These are phyloP conservation scores for Aspergillus spinulosporus DNA, from an alignment of 2,329 filamentous ascomycete species.

Conservation along the genomic window DNA sequence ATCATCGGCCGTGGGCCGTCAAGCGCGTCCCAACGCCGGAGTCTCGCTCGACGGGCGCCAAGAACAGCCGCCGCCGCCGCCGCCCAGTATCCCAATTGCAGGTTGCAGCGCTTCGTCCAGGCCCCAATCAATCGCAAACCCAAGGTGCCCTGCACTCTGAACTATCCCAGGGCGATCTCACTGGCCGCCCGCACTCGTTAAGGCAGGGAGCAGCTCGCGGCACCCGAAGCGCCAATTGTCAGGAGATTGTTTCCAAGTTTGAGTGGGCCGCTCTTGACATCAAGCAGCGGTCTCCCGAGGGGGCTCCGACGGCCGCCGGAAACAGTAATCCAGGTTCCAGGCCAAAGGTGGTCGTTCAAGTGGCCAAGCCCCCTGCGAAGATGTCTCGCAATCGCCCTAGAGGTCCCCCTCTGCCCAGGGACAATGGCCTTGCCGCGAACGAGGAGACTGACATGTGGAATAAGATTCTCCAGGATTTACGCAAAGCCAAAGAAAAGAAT, in stretches of 20 bases:
- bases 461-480: slow-evolving; percentile 44
- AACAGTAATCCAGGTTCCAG: slow-evolving; percentile 13
- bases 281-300: slow-evolving; percentile 16
- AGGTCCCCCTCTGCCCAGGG: slow-evolving; percentile 37
- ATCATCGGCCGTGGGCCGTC: slow-evolving; percentile 18
- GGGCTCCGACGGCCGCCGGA: slow-evolving; percentile 10
- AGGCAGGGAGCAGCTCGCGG: slow-evolving; percentile 27
- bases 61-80: slow-evolving; percentile 13
- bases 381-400: slow-evolving; percentile 48
- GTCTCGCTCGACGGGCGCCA: not conserved
- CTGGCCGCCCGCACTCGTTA: slow-evolving; percentile 18
- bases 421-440: slow-evolving; percentile 45
- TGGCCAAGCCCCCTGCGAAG: slow-evolving; percentile 7
- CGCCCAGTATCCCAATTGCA: slow-evolving; percentile 4
- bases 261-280: slow-evolving; percentile 32
- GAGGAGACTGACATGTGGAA: slow-evolving; percentile 50
- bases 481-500: slow-evolving; percentile 47
- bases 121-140: slow-evolving; percentile 7
- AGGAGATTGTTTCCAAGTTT: slow-evolving; percentile 25
- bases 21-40: slow-evolving; percentile 20
- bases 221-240: slow-evolving; percentile 24
- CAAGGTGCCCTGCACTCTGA: slow-evolving; percentile 1
- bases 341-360: slow-evolving; percentile 8
- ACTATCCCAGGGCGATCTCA: slow-evolving; percentile 3
- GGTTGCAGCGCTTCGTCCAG: not conserved